Evolutionary conservation across 2,329 filamentous ascomycete species (phyloP).

Genomic region (Davidsoniella australis): DNA sequence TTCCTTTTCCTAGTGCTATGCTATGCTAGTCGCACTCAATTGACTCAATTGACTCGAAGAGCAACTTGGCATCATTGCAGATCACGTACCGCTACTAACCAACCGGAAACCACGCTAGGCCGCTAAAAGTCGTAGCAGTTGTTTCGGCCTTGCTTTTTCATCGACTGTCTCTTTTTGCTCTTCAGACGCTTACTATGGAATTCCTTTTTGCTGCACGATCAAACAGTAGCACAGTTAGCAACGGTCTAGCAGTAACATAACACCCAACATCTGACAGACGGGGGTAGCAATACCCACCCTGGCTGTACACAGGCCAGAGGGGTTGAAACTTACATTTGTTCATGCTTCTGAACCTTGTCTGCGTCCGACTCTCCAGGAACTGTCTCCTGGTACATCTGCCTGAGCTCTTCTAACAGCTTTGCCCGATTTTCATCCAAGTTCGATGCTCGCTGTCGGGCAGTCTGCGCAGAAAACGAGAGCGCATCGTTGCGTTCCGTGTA

Average conservation of each 20-base stretch:
- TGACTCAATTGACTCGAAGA: too few relatives aligned
- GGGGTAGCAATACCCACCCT: too few relatives aligned
- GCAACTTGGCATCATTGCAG: too few relatives aligned
- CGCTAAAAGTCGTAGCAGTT: slow-evolving; percentile 17
- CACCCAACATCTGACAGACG: too few relatives aligned
- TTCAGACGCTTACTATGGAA: slow-evolving; percentile 29
- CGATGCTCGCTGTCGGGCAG: slow-evolving; percentile 31
- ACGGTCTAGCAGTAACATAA: too few relatives aligned
- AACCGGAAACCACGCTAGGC: slow-evolving; percentile 6
- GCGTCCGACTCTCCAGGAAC: slow-evolving; percentile 30
- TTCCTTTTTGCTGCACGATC: slow-evolving; percentile 24
- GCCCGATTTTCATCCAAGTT: slow-evolving; percentile 36
- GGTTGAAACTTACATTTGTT: slow-evolving; percentile 26
- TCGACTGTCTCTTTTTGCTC: slow-evolving; percentile 31
- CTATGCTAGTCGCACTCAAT: too few relatives aligned
- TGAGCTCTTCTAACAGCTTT: slow-evolving; percentile 32
- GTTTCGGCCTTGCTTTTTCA: slow-evolving; percentile 31
- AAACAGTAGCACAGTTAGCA: neutral
- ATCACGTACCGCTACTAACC: too few relatives aligned
- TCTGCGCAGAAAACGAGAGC: slow-evolving; percentile 38
- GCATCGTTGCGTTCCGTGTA: slow-evolving; percentile 34
- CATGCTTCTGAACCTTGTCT: slow-evolving; percentile 31
- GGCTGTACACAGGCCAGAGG: neutral
- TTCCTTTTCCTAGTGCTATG: too few relatives aligned
- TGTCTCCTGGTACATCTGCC: slow-evolving; percentile 27